phyloP scores from a whole-genome alignment of 108 stramenopile genomes.

The Asterionellopsis glacialis region DNA sequence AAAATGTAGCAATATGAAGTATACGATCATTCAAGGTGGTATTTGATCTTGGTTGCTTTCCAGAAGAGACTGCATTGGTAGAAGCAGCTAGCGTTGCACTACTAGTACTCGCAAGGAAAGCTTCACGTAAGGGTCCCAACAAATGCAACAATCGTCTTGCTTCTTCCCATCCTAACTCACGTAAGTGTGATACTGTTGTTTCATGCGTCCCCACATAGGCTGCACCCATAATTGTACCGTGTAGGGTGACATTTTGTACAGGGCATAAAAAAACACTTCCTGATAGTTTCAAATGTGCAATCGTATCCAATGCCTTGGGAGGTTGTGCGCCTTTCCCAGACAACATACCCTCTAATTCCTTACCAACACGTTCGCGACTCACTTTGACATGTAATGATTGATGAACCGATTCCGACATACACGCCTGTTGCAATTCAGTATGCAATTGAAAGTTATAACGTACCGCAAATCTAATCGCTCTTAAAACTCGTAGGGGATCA shows the following conservation, averaged over 20 bases:
- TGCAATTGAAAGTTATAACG: constrained; percentile 69
- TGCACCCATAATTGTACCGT: constrained; percentile 8
- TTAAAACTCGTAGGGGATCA: constrained; percentile 89
- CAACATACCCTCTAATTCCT: constrained; percentile 88
- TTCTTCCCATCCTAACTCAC: constrained; percentile 41
- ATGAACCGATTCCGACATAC: constrained; percentile 40
- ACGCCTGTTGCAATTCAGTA: constrained; percentile 54
- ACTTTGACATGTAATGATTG: constrained; percentile 77
- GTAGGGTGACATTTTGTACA: constrained; percentile 1
- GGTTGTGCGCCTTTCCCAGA: constrained; percentile 68
- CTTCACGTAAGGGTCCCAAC: constrained; percentile 9
- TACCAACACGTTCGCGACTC: constrained; percentile 85
- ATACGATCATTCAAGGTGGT: constrained; percentile 41
- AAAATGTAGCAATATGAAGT: constrained; percentile 53
- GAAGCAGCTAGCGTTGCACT: not conserved
- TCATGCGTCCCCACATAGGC: constrained; percentile 5
- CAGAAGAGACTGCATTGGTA: too few species aligned
- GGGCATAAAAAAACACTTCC: constrained; percentile 69
- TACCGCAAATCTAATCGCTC: constrained; percentile 88
- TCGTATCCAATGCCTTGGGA: constrained; percentile 52
- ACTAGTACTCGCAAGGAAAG: not conserved
- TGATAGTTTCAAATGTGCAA: constrained; percentile 60
- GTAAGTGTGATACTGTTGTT: constrained; percentile 4
- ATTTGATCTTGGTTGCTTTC: too few species aligned
- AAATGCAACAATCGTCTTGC: constrained; percentile 16